Percentiles rank a stretch among this genome's conserved stretches.
These are phyloP conservation scores for Suhomyces maxii DNA, from an alignment of 1,139 yeast genomes.

Conservation along the genomic window DNA sequence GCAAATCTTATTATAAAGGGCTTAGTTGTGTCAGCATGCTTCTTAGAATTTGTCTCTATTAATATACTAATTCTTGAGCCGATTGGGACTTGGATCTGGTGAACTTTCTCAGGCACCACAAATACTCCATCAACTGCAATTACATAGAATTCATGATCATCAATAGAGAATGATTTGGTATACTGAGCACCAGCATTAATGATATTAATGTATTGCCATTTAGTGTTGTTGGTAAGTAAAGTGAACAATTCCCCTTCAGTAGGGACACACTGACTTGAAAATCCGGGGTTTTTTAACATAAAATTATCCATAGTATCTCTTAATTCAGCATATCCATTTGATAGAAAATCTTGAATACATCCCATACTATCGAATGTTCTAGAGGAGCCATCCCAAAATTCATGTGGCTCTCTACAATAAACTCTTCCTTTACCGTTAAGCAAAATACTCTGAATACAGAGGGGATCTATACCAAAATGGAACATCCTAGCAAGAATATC, in stretches of 20 bases:
- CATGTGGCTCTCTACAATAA: constrained; percentile 19
- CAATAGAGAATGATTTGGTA: constrained; percentile 34
- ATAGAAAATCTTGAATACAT: constrained; percentile 20
- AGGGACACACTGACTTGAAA: constrained; percentile 20
- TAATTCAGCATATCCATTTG: constrained; percentile 20
- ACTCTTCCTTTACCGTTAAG: constrained; percentile 38
- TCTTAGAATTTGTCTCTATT: constrained; percentile 22
- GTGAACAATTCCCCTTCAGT: constrained; percentile 20
- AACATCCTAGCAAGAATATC: constrained; percentile 25
- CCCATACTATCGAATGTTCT: constrained; percentile 23
- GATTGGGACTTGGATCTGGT: constrained; percentile 29
- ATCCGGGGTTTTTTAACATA: constrained; percentile 28
- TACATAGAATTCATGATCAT: constrained; percentile 32
- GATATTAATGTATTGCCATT: constrained; percentile 29
- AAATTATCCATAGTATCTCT: constrained; percentile 16
- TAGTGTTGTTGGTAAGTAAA: constrained; percentile 17
- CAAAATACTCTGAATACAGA: constrained; percentile 32
- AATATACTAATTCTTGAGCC: constrained; percentile 30
- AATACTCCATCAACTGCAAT: constrained; percentile 35
- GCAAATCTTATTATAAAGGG: constrained; percentile 26
- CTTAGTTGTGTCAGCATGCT: constrained; percentile 13
- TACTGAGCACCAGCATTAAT: constrained; percentile 36
- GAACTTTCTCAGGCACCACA: constrained; percentile 23
- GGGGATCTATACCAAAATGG: constrained; percentile 33
- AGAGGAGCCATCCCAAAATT: constrained; percentile 16